These are phyloP conservation scores for Quercus alba DNA, from an alignment of 306 rosid genomes.

Conservation along the genomic window DNA sequence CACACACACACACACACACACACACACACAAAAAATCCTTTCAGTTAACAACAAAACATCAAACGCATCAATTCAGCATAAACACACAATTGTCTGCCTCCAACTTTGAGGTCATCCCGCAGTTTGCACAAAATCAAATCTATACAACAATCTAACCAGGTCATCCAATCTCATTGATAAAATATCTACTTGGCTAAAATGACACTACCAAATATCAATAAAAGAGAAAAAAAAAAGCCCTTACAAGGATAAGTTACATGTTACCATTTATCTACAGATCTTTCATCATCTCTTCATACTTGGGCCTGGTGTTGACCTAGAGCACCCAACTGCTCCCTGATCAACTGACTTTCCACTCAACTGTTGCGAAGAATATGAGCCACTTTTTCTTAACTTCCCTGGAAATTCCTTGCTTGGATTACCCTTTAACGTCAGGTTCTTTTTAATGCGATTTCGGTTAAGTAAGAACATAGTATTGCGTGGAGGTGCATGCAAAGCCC, in stretches of 20 bases:
- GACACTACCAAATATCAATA: conserved; percentile 21
- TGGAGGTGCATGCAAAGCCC: conserved; percentile 62
- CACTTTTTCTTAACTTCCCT: conserved; percentile 57
- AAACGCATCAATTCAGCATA: background rate
- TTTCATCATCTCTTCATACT: conserved; percentile 39
- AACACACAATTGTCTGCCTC: conserved; percentile 9
- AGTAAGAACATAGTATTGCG: conserved; percentile 57
- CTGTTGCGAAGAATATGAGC: conserved; percentile 42
- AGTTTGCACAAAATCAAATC: conserved; percentile 11
- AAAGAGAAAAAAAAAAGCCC: conserved; percentile 11
- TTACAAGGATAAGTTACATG: background rate
- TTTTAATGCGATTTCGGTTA: conserved; percentile 58
- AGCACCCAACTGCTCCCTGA: conserved; percentile 52
- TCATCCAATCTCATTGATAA: conserved; percentile 24
- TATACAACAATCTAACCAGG: conserved; percentile 15
- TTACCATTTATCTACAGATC: conserved; percentile 21
- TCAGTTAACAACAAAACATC: conserved; percentile 15
- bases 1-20: too few relatives aligned
- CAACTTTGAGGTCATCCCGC: conserved; percentile 8
- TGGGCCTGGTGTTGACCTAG: conserved; percentile 44
- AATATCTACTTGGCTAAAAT: conserved; percentile 14
- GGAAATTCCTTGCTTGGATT: conserved; percentile 58
- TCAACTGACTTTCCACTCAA: conserved; percentile 48
- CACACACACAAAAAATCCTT: background rate
- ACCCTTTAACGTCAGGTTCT: conserved; percentile 59